A percentile compares a stretch with the other conserved stretches of the same genome.
Conservation (phyloP, 768 basidiomycete genomes). For the Rhizopogon salebrosus region DNA sequence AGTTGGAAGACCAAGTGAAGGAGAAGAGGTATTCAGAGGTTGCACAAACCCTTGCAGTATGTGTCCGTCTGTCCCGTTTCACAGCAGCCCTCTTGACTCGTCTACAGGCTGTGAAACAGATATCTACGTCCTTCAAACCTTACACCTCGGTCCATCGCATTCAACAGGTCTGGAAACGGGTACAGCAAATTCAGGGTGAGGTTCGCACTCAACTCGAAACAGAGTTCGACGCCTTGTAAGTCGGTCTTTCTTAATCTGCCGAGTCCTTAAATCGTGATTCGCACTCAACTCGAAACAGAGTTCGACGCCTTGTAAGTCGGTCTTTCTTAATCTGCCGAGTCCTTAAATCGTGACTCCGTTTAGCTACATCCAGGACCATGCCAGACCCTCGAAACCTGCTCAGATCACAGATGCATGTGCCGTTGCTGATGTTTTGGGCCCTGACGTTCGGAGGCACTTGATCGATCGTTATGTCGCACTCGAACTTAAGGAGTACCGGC, state of each 20-base stretch:
- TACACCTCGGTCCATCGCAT: conserved; percentile 76
- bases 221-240: conserved; percentile 92
- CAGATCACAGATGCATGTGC: conserved; percentile 78
- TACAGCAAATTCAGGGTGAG: conserved; percentile 79
- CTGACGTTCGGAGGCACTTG: conserved; percentile 74
- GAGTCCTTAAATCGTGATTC: too few relatives aligned
- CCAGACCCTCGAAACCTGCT: conserved; percentile 56
- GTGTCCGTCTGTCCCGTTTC: conserved; percentile 12
- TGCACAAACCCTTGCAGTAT: conserved; percentile 71
- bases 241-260: too few relatives aligned
- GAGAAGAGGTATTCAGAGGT: conserved; percentile 81
- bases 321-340: not conserved
- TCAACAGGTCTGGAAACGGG: conserved; percentile 69
- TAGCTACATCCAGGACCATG: conserved; percentile 78
- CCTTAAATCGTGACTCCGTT: not conserved
- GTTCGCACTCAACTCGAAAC: conserved; percentile 76
- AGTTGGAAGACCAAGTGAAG: conserved; percentile 72
- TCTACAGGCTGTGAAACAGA: conserved; percentile 78
- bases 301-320: conserved; percentile 85
- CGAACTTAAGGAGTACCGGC: conserved; percentile 92
- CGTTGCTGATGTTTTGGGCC: conserved; percentile 86
- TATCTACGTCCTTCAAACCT: conserved; percentile 74
- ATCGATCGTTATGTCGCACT: conserved; percentile 86
- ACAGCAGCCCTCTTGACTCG: not conserved
- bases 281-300: conserved; percentile 77